A percentile compares a stretch with the other conserved stretches of the same genome.
These are phyloP conservation scores for Umbelopsis ramanniana DNA, from an alignment of 192 early-diverging fungal genomes.

Conservation along the genomic window DNA sequence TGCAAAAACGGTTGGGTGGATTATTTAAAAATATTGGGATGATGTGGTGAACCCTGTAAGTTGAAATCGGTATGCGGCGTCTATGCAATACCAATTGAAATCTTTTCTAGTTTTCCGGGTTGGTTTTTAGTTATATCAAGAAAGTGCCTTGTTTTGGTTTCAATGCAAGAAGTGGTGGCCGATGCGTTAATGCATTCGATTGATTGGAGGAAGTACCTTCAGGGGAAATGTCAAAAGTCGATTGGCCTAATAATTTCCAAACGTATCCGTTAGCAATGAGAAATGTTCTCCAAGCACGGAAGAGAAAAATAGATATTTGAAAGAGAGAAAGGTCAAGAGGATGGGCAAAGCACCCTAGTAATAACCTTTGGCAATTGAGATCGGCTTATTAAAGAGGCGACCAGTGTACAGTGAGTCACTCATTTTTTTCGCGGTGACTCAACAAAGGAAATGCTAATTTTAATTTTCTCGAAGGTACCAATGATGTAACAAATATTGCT, in stretches of 20 bases:
- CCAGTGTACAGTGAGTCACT: neutral
- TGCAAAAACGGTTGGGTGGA: no score
- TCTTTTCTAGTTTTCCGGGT: no score
- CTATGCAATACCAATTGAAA: no score
- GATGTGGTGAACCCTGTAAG: no score
- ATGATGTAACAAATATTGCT: neutral
- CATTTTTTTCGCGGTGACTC: constrained; percentile 22
- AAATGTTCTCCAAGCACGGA: neutral
- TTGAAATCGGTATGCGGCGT: neutral
- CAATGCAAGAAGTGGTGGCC: no score
- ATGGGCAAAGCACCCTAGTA: neutral
- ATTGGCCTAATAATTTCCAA: neutral
- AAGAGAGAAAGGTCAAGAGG: neutral
- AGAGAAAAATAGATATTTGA: neutral
- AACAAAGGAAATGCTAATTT: neutral
- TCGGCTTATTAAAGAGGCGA: constrained; percentile 7
- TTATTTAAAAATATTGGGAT: no score
- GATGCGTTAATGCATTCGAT: neutral
- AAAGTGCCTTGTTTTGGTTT: no score
- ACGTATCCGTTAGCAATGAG: neutral
- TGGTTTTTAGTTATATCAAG: no score
- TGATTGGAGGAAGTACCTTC: neutral
- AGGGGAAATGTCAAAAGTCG: neutral
- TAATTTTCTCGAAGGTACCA: constrained; percentile 16
- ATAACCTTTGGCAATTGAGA: neutral